Evolutionary conservation across 2,329 filamentous ascomycete genomes (phyloP).

Genomic region (Harringtonia aguacate): DNA sequence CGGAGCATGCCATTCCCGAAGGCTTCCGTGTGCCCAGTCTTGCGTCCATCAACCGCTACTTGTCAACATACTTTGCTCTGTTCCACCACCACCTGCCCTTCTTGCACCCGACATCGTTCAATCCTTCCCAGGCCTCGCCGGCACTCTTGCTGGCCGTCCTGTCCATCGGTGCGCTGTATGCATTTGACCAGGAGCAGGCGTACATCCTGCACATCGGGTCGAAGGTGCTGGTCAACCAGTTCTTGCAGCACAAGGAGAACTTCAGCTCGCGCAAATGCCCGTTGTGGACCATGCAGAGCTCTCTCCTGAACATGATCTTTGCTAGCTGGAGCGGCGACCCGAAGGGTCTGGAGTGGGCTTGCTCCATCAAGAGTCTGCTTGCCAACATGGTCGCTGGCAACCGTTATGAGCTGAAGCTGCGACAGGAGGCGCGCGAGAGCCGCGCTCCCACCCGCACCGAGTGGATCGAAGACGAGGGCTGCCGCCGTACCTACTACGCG

Average conservation of each 20-base stretch:
- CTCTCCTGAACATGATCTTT: constrained; percentile 95
- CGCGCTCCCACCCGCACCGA: constrained; percentile 68
- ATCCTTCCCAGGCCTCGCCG: constrained; percentile 67
- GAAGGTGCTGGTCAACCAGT: constrained; percentile 94
- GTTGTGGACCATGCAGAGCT: constrained; percentile 96
- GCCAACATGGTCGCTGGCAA: constrained; percentile 99
- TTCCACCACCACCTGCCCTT: constrained; percentile 97
- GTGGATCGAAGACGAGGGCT: constrained; percentile 96
- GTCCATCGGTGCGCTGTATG: constrained; percentile 92
- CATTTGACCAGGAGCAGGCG: constrained; percentile 92
- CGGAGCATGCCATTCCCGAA: constrained; percentile 71
- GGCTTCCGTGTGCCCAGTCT: constrained; percentile 81
- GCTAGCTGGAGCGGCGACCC: constrained; percentile 98
- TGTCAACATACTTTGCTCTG: constrained; percentile 91
- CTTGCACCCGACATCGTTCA: constrained; percentile 84
- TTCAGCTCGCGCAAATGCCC: constrained; percentile 97
- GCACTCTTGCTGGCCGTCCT: constrained; percentile 80
- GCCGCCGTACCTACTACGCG: constrained; percentile 91
- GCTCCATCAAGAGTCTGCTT: constrained; percentile 94
- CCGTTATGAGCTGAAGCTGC: constrained; percentile 88
- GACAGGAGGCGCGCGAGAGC: constrained; percentile 75
- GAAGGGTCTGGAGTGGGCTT: constrained; percentile 96
- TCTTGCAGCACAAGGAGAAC: constrained; percentile 95
- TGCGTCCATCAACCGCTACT: constrained; percentile 75
- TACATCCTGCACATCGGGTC: constrained; percentile 97